Percentiles rank a stretch among this genome's conserved stretches.
These are phyloP conservation scores for Corymbia maculata DNA, from an alignment of 345 rosid species.

Conservation along the genomic window DNA sequence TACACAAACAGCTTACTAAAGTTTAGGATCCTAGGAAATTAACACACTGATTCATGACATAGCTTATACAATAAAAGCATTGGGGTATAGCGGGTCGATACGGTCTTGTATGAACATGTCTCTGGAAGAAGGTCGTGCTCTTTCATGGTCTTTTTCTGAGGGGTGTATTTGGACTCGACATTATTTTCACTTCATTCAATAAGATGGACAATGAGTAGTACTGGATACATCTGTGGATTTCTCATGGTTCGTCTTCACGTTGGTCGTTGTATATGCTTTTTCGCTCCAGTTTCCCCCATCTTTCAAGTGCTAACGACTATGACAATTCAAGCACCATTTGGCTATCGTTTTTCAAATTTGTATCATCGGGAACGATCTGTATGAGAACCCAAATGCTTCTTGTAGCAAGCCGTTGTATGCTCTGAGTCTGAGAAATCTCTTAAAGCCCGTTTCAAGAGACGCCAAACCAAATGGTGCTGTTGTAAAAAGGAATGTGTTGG, in stretches of 20 bases:
- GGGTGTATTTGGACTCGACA: background rate
- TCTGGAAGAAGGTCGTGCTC: background rate
- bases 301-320: background rate
- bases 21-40: background rate
- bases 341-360: background rate
- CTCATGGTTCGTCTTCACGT: background rate
- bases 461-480: background rate
- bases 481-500: background rate
- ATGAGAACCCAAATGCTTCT: background rate
- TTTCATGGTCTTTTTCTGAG: background rate
- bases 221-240: background rate
- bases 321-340: background rate
- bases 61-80: background rate
- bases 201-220: background rate
- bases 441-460: background rate
- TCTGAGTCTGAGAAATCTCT: background rate
- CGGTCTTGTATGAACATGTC: background rate
- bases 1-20: background rate
- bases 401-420: background rate
- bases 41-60: background rate
- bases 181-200: background rate
- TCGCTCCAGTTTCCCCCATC: background rate
- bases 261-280: background rate
- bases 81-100: background rate
- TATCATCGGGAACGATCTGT: background rate